phyloP scores from a whole-genome alignment of 768 basidiomycete genomes.

The Suillus plorans region DNA sequence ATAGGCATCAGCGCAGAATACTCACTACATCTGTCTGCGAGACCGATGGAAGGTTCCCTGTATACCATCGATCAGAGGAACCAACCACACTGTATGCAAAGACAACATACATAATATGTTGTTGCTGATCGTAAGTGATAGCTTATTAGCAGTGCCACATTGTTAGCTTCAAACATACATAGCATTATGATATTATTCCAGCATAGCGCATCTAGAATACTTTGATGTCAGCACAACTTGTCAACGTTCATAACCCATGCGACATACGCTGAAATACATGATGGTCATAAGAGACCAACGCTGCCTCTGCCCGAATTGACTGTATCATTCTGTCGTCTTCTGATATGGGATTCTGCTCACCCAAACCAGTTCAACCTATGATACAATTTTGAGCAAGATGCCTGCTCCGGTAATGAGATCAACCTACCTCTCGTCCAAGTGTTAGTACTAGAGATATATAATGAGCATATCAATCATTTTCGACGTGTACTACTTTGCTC shows the following conservation, averaged over 20 bases:
- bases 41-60: neutral
- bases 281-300: too few species aligned
- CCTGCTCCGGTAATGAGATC: too few species aligned
- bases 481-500: too few species aligned
- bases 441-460: too few species aligned
- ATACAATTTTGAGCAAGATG: too few species aligned
- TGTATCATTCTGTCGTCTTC: too few species aligned
- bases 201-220: neutral
- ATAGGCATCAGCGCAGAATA: neutral
- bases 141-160: fast-evolving
- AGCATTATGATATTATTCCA: neutral
- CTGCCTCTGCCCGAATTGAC: too few species aligned
- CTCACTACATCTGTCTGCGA: neutral
- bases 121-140: neutral
- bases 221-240: neutral
- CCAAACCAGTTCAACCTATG: too few species aligned
- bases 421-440: too few species aligned
- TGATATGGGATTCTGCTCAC: too few species aligned
- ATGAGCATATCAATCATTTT: too few species aligned
- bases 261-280: too few species aligned
- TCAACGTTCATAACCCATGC: neutral
- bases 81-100: neutral
- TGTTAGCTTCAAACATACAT: neutral
- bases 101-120: neutral
- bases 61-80: neutral